phyloP scores from a whole-genome alignment of 805 yeast species.

The Pichia paraexigua region DNA sequence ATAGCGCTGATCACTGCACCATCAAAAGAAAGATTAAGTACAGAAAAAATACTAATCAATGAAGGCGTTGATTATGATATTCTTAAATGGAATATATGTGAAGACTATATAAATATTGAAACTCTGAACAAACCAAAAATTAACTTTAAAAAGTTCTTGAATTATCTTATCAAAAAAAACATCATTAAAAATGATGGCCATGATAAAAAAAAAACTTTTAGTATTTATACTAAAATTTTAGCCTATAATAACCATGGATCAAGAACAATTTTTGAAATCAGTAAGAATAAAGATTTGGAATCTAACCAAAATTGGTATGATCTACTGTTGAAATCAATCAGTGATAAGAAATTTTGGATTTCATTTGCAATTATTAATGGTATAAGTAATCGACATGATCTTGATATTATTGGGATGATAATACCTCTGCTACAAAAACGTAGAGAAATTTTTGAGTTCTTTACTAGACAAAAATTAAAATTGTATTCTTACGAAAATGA shows the following conservation, averaged over 20 bases:
- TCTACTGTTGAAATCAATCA: neutral
- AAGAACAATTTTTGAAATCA: neutral
- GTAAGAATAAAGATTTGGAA: neutral
- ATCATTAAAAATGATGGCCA: neutral
- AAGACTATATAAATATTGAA: neutral
- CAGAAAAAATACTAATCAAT: constrained; percentile 1
- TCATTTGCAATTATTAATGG: constrained; percentile 1
- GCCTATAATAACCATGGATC: neutral
- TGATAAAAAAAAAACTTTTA: neutral
- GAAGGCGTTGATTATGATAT: constrained; percentile 1
- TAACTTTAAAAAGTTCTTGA: neutral
- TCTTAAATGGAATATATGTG: constrained; percentile 1
- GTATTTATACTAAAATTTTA: neutral
- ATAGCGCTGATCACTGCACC: neutral
- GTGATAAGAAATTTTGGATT: neutral
- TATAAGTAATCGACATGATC: neutral
- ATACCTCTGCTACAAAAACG: neutral
- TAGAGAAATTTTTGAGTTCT: neutral
- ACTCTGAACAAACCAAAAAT: neutral
- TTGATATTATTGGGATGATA: neutral
- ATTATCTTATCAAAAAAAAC: neutral
- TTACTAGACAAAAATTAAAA: neutral
- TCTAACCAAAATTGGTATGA: neutral
- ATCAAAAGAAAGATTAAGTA: neutral
- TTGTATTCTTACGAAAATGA: neutral